Evolutionary conservation across 352 stramenopile genomes (phyloP).

Genomic region (Phytophthora capsici): DNA sequence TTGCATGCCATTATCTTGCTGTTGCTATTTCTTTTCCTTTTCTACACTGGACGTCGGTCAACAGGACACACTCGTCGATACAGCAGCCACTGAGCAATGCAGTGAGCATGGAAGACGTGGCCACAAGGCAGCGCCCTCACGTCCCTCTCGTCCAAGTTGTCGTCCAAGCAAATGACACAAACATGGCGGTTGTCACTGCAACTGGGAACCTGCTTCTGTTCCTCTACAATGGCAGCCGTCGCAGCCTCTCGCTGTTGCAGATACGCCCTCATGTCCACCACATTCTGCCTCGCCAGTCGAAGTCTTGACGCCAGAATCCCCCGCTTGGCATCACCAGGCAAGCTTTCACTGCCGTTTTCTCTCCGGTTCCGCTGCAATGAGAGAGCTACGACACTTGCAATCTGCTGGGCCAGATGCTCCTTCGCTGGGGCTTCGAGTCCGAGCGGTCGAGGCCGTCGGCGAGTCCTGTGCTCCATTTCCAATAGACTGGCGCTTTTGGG

Average conservation of each 20-base stretch:
- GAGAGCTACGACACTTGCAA: slow-evolving; percentile 34
- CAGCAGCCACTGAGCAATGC: slow-evolving; percentile 43
- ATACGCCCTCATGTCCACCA: slow-evolving; percentile 36
- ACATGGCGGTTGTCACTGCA: slow-evolving; percentile 5
- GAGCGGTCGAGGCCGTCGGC: slow-evolving; percentile 15
- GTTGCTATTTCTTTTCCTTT: not conserved
- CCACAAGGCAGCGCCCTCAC: slow-evolving; percentile 42
- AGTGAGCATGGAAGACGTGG: slow-evolving; percentile 47
- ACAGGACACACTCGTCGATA: slow-evolving; percentile 44
- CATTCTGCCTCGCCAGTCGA: slow-evolving; percentile 35
- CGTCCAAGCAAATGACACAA: slow-evolving; percentile 48
- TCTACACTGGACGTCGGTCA: slow-evolving; percentile 29
- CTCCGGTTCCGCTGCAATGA: slow-evolving; percentile 27
- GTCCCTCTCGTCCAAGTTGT: not conserved
- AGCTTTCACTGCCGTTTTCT: not conserved
- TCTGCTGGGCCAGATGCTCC: slow-evolving; percentile 21
- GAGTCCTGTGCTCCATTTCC: slow-evolving; percentile 3
- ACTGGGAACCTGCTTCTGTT: not conserved
- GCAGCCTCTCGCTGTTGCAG: slow-evolving; percentile 10
- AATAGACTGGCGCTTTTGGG: not conserved
- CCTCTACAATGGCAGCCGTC: slow-evolving; percentile 2
- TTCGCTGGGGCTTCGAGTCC: slow-evolving; percentile 27
- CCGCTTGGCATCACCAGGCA: slow-evolving; percentile 3
- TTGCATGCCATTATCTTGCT: slow-evolving; percentile 10
- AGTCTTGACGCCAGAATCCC: slow-evolving; percentile 34